Base-by-base conservation (phyloP, 768 basidiomycete genomes). In the Boletus patriciae region DNA sequence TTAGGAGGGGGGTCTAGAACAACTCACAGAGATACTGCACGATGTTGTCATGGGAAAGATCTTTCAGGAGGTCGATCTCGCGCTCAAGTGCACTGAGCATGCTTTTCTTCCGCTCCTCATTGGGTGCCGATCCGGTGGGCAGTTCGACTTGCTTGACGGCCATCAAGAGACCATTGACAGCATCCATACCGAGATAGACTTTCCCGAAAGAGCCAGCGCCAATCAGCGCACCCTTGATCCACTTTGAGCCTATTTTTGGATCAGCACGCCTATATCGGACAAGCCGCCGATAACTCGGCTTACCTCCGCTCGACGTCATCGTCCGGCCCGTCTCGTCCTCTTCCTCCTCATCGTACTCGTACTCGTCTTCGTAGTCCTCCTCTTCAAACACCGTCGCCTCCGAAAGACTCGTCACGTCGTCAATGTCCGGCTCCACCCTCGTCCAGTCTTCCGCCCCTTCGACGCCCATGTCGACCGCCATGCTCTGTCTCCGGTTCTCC, bases 111-210 rank as follows among this genome's bases (percentile, higher is more conserved):
- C 93, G 86, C 68, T 94, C 94, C 67, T 95, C 90, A 67, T 95
- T 95, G 4, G 87, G 84, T 10, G 85, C 86, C 13, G 86, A 85
- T 18, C 92, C 87, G 4, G 86, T 88, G 0, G 93, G 90, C 29
- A 98, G 81, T 66, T 95, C 92, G 43, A 98, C 94, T 79, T 98
- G 94, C 76, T 98, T 98, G 61, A 98, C 94, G 38, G 94, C 94
- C 94, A 98, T 97, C 59, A 98, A 79, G 21, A 94, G 76, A 25
- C 94, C 94, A 48, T 81, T 90, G 19, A 89, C 82, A 1, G 93
- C 91, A 72, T 95, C 94, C 92, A 97, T 94, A 34, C 93, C 94
- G 11, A 97, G 85, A 73, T 93, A 97, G 38, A 97, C 94, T 67
- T 93, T 92, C 50, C 94, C 94, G 66, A 96, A 96, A 0, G 94